A percentile compares a stretch with the other conserved stretches of the same genome.
phyloP scores from a whole-genome alignment of 352 stramenopile species.

The Globisporangium iwayamae region DNA sequence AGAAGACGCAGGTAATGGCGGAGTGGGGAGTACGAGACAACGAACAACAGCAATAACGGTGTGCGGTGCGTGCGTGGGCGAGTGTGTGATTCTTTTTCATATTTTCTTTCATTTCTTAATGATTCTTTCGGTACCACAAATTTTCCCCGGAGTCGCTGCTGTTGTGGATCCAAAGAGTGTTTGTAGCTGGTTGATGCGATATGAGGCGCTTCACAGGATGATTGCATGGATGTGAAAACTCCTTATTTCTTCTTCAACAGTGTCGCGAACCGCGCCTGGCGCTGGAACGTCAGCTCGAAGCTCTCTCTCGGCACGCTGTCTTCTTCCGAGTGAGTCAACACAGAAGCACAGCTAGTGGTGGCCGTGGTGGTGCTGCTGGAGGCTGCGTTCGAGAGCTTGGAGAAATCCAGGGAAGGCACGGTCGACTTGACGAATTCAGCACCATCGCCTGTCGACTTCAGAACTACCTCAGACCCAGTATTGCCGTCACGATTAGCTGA shows the following conservation, averaged over 20 bases:
- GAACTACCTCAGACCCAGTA: no score
- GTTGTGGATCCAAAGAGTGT: not conserved
- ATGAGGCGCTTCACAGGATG: no score
- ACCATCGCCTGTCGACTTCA: no score
- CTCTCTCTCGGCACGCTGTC: conserved; percentile 32
- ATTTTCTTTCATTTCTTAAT: no score
- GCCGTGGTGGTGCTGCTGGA: not conserved
- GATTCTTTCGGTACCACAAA: no score
- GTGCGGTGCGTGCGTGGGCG: no score
- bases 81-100: no score
- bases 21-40: no score
- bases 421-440: not conserved
- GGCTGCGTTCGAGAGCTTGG: conserved; percentile 14
- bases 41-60: no score
- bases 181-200: no score
- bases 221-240: no score
- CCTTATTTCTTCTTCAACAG: conserved; percentile 45
- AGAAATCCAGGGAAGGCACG: conserved; percentile 29
- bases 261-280: conserved; percentile 46
- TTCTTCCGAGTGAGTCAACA: not conserved
- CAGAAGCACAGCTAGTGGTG: not conserved
- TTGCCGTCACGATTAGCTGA: not conserved
- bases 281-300: conserved; percentile 45
- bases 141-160: not conserved
- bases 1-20: no score